A percentile compares a stretch with the other conserved stretches of the same genome.
Evolutionary conservation across 1,284 basidiomycete species (phyloP).

Genomic region (Schizopora paradoxa): DNA sequence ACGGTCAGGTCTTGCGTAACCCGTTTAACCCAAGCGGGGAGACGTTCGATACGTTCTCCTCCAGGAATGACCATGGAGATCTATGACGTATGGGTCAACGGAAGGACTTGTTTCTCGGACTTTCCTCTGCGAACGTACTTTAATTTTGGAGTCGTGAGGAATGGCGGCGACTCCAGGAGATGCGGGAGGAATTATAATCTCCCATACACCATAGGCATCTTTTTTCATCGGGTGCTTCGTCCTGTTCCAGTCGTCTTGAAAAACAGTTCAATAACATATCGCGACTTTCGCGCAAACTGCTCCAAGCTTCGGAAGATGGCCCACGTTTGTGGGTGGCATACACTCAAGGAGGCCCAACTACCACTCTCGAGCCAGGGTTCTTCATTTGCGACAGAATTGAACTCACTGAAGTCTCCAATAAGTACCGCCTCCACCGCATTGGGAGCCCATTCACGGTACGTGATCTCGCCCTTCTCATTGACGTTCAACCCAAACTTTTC

Average conservation of each 20-base stretch:
- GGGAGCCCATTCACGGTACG: conserved; percentile 96
- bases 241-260: conserved; percentile 87
- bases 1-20: conserved; percentile 91
- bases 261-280: conserved; percentile 15
- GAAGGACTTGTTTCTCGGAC: background rate
- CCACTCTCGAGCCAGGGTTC: too few species aligned
- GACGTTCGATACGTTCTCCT: conserved; percentile 81
- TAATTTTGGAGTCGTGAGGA: conserved; percentile 91
- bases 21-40: conserved; percentile 92
- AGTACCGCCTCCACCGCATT: conserved; percentile 79
- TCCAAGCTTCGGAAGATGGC: conserved; percentile 7
- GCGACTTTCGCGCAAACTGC: too few species aligned
- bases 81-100: conserved; percentile 31
- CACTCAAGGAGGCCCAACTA: too few species aligned
- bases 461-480: conserved; percentile 60
- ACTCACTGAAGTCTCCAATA: conserved; percentile 95
- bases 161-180: conserved; percentile 74
- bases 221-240: conserved; percentile 81
- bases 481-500: conserved; percentile 82
- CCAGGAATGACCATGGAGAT: conserved; percentile 80
- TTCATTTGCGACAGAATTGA: background rate
- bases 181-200: conserved; percentile 73
- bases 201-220: conserved; percentile 91
- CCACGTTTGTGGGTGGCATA: conserved; percentile 4
- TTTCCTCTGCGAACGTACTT: conserved; percentile 41